These are phyloP conservation scores for Citeromyces nyonsensis DNA, from an alignment of 805 yeast genomes.

Conservation along the genomic window DNA sequence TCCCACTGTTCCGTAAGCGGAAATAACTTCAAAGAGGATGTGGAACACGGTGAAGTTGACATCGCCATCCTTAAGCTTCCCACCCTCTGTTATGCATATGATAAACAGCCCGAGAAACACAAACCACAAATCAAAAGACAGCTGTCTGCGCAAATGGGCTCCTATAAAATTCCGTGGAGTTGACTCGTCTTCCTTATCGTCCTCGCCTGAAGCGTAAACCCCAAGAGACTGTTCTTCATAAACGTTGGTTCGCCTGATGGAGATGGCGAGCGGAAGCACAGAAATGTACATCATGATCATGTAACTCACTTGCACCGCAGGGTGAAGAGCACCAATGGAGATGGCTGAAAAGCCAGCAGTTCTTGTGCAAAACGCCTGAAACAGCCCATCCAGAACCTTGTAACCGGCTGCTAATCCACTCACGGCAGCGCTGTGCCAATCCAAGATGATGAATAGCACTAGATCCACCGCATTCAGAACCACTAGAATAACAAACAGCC, in stretches of 20 bases:
- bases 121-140: slow-evolving; percentile 92
- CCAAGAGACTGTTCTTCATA: slow-evolving; percentile 96
- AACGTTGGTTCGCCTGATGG: slow-evolving; percentile 92
- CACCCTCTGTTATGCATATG: slow-evolving; percentile 76
- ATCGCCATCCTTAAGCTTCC: slow-evolving; percentile 28
- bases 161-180: slow-evolving; percentile 45
- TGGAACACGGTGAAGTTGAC: slow-evolving; percentile 49
- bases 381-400: slow-evolving; percentile 68
- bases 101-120: slow-evolving; percentile 74
- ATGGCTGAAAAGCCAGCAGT: slow-evolving; percentile 84
- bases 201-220: slow-evolving; percentile 29
- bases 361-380: slow-evolving; percentile 84
- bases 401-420: slow-evolving; percentile 46
- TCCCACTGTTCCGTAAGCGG: slow-evolving; percentile 97
- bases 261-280: slow-evolving; percentile 89
- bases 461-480: slow-evolving; percentile 65
- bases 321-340: slow-evolving; percentile 55
- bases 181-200: slow-evolving; percentile 17
- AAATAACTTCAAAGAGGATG: slow-evolving; percentile 73
- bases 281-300: slow-evolving; percentile 97
- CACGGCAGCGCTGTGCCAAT: slow-evolving; percentile 37
- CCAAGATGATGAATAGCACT: slow-evolving; percentile 67
- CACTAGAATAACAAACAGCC: slow-evolving; percentile 68
- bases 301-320: slow-evolving; percentile 87
- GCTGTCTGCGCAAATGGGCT: slow-evolving; percentile 78